Evolutionary conservation across 768 basidiomycete species (phyloP).

Genomic region (Paxillus ammoniavirescens): DNA sequence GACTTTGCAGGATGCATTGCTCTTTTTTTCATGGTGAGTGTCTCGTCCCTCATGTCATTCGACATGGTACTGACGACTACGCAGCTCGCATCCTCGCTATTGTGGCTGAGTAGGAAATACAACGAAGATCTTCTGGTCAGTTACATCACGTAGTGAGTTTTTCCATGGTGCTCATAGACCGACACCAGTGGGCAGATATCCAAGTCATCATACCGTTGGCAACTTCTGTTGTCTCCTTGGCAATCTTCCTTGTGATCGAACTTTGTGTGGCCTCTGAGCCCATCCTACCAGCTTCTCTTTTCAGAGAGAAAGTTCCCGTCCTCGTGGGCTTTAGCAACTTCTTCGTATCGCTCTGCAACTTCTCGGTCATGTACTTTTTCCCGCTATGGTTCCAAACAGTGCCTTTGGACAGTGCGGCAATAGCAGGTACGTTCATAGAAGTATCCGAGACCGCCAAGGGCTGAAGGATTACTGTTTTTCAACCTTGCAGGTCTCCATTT

Average conservation of each 20-base stretch:
- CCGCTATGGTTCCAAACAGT: conserved; percentile 17
- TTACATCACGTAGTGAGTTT: background rate
- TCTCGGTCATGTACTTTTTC: conserved; percentile 12
- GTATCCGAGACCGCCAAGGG: background rate
- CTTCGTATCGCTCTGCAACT: conserved; percentile 12
- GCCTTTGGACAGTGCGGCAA: conserved; percentile 6
- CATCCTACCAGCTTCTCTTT: conserved; percentile 9
- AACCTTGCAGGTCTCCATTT: conserved; percentile 10
- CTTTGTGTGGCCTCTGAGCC: conserved; percentile 7
- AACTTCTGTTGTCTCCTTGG: conserved; percentile 7
- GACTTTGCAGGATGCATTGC: conserved; percentile 13
- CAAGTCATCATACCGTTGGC: conserved; percentile 7
- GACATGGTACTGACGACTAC: background rate
- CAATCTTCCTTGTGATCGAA: conserved; percentile 7
- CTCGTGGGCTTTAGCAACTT: conserved; percentile 8
- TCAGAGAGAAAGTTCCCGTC: conserved; percentile 5
- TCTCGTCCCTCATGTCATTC: background rate
- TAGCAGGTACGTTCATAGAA: conserved; percentile 2
- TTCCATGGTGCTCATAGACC: background rate
- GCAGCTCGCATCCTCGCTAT: conserved; percentile 11
- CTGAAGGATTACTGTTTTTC: background rate
- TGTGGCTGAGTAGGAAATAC: conserved; percentile 14
- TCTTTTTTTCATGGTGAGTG: conserved; percentile 6
- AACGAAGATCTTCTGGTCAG: conserved; percentile 14
- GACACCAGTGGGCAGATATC: conserved; percentile 6